Evolutionary conservation across 345 rosid genomes (phyloP).

Genomic region (Eutrema heterophyllum): DNA sequence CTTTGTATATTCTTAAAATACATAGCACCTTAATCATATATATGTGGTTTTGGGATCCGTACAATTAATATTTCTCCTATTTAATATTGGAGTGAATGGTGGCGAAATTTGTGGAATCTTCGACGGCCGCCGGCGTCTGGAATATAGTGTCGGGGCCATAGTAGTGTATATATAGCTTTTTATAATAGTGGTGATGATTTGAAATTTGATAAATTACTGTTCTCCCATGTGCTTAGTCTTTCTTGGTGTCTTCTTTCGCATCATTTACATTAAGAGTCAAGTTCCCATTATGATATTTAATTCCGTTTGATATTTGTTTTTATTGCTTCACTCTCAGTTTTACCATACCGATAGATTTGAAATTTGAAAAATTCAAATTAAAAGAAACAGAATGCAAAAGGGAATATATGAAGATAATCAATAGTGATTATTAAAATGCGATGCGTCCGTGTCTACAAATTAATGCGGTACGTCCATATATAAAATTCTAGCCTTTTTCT

Average conservation of each 20-base stretch:
- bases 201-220: conserved; percentile 20
- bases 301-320: not conserved
- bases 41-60: not conserved
- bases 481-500: conserved; percentile 4
- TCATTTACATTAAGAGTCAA: conserved; percentile 16
- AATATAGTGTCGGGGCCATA: conserved; percentile 6
- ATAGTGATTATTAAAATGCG: not conserved
- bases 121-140: conserved; percentile 28
- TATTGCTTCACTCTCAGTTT: not conserved
- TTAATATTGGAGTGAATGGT: conserved; percentile 29
- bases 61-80: not conserved
- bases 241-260: conserved; percentile 17
- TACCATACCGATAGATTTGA: not conserved
- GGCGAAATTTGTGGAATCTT: conserved; percentile 33
- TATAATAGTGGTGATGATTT: conserved; percentile 3
- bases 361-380: not conserved
- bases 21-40: not conserved
- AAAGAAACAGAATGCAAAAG: not conserved
- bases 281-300: conserved; percentile 1
- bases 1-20: not conserved
- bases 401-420: not conserved
- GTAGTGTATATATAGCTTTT: not conserved
- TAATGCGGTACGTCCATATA: not conserved
- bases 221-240: conserved; percentile 26
- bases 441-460: not conserved